phyloP scores from a whole-genome alignment of 768 basidiomycete species.

The Lepiota venenata region DNA sequence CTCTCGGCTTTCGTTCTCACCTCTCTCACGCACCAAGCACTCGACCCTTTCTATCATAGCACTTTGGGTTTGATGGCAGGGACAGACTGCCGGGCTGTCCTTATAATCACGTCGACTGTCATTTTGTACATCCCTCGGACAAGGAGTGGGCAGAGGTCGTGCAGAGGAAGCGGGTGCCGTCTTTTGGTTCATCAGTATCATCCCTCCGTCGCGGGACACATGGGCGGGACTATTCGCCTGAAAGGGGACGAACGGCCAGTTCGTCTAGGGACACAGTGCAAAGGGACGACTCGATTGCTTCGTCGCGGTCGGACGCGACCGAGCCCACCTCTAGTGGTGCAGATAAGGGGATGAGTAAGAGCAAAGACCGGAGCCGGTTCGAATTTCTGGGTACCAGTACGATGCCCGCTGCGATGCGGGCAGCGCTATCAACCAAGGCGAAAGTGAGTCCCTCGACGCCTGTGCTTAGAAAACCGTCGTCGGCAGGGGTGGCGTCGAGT shows the following conservation, averaged over 20 bases:
- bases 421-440: no score
- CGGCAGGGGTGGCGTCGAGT: no score
- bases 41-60: not conserved
- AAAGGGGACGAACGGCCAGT: not conserved
- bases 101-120: not conserved
- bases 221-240: not conserved
- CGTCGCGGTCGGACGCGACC: not conserved
- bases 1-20: not conserved
- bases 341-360: no score
- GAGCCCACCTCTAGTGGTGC: no score
- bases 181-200: not conserved
- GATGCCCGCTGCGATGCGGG: no score
- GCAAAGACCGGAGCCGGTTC: no score
- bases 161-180: not conserved
- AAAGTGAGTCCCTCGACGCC: no score
- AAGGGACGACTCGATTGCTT: conserved; percentile 3
- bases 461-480: no score
- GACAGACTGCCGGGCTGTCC: conserved; percentile 3
- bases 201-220: not conserved
- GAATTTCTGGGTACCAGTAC: no score
- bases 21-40: not conserved
- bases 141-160: not conserved
- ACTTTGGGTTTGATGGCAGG: conserved; percentile 10
- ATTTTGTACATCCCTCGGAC: conserved; percentile 18
- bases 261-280: not conserved